These are phyloP conservation scores for Fagopyrum homotropicum DNA, from an alignment of 148 eudicot genomes.

Conservation along the genomic window DNA sequence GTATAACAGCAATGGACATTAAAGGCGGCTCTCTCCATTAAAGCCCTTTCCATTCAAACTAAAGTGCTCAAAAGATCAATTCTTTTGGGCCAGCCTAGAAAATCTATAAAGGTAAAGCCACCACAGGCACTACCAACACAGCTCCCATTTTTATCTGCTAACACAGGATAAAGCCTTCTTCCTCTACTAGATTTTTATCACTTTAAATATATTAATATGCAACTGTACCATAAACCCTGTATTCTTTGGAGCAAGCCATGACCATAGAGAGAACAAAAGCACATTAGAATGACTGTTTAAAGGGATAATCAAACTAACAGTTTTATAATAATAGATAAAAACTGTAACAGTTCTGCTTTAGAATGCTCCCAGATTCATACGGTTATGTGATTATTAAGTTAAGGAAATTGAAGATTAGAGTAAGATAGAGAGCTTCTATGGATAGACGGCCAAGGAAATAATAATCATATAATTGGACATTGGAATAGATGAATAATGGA, in stretches of 20 bases:
- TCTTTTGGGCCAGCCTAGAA: conserved; percentile 42
- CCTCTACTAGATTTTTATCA: conserved; percentile 11
- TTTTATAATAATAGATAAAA: background rate
- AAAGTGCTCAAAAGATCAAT: conserved; percentile 34
- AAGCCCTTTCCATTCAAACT: conserved; percentile 26
- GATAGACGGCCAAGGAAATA: background rate
- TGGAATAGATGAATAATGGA: background rate
- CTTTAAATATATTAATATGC: conserved; percentile 21
- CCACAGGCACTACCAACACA: conserved; percentile 1
- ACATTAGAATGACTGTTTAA: background rate
- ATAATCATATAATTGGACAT: background rate
- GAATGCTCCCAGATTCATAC: conserved; percentile 16
- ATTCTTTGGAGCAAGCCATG: background rate
- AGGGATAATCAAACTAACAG: background rate
- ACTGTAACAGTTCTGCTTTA: background rate
- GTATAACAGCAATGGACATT: conserved; percentile 2
- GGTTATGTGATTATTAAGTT: background rate
- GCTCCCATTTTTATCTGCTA: background rate
- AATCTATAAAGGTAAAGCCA: conserved; percentile 39
- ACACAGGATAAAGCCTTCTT: conserved; percentile 24
- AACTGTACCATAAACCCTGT: background rate
- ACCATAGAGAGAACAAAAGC: background rate
- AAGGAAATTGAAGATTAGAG: conserved; percentile 18
- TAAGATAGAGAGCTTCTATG: background rate
- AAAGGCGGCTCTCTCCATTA: conserved; percentile 28